A percentile compares a stretch with the other conserved stretches of the same genome.
Conservation (phyloP, 2,329 filamentous ascomycete species). For the Exophiala sp. region DNA sequence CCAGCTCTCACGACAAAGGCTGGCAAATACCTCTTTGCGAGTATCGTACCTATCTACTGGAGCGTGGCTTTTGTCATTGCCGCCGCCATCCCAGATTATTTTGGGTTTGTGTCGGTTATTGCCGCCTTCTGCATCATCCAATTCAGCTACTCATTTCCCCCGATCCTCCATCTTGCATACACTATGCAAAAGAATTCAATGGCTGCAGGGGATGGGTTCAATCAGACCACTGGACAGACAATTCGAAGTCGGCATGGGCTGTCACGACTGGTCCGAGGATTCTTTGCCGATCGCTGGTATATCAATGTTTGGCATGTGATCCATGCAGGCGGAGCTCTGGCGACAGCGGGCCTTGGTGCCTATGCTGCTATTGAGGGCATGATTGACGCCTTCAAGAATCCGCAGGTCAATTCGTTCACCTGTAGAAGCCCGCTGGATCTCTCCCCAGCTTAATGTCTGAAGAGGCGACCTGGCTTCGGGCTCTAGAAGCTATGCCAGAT, state of each 20-base stretch:
- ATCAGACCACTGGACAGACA: slow-evolving; percentile 27
- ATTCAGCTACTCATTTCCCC: slow-evolving; percentile 33
- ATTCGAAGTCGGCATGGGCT: slow-evolving; percentile 10
- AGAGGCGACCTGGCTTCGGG: too few species aligned
- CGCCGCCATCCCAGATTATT: slow-evolving; percentile 31
- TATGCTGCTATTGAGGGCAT: slow-evolving; percentile 31
- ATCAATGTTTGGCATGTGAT: slow-evolving; percentile 31
- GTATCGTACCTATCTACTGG: slow-evolving; percentile 31
- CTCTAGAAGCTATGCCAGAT: too few species aligned
- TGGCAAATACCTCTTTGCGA: slow-evolving; percentile 35
- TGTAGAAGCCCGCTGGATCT: slow-evolving; percentile 32
- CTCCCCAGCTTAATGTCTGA: not conserved
- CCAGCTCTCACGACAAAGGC: slow-evolving; percentile 36
- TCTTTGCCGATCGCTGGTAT: slow-evolving; percentile 28
- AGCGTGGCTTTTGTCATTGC: slow-evolving; percentile 30
- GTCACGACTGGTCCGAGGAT: slow-evolving; percentile 26
- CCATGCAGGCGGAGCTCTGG: slow-evolving; percentile 28
- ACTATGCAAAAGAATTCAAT: slow-evolving; percentile 31
- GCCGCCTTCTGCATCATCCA: slow-evolving; percentile 31
- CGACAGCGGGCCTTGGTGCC: slow-evolving; percentile 29
- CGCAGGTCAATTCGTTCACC: slow-evolving; percentile 31
- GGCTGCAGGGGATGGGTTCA: slow-evolving; percentile 23
- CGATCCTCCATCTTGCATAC: slow-evolving; percentile 31
- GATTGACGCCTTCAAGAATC: slow-evolving; percentile 31
- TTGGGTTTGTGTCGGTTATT: slow-evolving; percentile 31